These are phyloP conservation scores for Heliosperma pusillum DNA, from an alignment of 148 eudicot species.

Conservation along the genomic window DNA sequence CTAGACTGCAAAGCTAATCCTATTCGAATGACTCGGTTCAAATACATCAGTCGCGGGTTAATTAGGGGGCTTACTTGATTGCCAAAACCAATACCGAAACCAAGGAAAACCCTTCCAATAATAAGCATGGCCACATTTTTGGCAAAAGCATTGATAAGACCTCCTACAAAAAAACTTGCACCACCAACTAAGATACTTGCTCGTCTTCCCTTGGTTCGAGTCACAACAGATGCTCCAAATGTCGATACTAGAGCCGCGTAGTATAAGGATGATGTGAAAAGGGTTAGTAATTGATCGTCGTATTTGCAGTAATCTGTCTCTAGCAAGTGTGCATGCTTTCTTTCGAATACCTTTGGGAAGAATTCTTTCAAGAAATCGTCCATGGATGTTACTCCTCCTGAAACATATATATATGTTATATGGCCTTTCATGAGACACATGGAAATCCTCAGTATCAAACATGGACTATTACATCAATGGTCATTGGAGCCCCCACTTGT, in stretches of 20 bases:
- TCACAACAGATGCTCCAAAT: slow-evolving; percentile 63
- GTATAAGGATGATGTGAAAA: slow-evolving; percentile 90
- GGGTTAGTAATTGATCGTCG: slow-evolving; percentile 71
- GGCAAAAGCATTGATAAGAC: slow-evolving; percentile 51
- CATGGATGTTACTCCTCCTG: slow-evolving; percentile 99
- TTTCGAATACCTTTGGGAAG: slow-evolving; percentile 59
- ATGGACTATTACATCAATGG: no score
- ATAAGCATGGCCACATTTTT: slow-evolving; percentile 57
- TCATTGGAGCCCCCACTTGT: no score
- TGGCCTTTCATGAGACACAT: no score
- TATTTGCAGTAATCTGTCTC: slow-evolving; percentile 96
- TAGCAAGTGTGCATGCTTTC: slow-evolving; percentile 54
- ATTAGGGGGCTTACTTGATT: slow-evolving; percentile 58
- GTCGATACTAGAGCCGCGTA: slow-evolving; percentile 79
- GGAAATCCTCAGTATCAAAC: no score
- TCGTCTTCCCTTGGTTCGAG: slow-evolving; percentile 70
- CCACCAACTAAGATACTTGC: slow-evolving; percentile 62
- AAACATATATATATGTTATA: background rate
- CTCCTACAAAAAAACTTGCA: slow-evolving; percentile 55
- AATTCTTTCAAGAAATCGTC: slow-evolving; percentile 80
- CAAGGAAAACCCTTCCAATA: slow-evolving; percentile 59
- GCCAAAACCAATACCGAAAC: slow-evolving; percentile 78
- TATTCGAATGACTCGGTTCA: no score
- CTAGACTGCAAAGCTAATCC: background rate
- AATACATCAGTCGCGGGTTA: background rate